Conservation (phyloP, 2,329 filamentous ascomycete genomes). For the Metarhizium anisopliae region DNA sequence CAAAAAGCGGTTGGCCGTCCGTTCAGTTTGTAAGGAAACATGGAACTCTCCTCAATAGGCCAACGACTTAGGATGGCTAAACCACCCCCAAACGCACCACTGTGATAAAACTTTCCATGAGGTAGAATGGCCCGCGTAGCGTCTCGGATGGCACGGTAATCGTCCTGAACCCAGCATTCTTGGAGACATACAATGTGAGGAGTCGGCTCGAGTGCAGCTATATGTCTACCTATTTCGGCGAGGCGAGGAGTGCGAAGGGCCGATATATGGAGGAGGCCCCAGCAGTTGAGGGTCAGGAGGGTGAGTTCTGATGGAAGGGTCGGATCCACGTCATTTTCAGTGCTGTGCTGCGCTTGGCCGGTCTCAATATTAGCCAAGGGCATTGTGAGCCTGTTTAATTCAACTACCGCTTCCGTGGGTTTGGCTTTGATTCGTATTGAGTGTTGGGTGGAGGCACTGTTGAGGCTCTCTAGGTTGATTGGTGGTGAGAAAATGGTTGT, state of each 20-base stretch:
- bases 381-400: neutral
- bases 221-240: conserved; percentile 70
- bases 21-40: conserved; percentile 84
- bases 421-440: neutral
- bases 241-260: conserved; percentile 70
- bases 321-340: conserved; percentile 15
- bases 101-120: conserved; percentile 87
- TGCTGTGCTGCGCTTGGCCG: neutral
- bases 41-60: conserved; percentile 83
- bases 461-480: neutral
- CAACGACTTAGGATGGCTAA: conserved; percentile 83
- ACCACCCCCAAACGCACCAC: conserved; percentile 81
- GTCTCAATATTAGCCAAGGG: neutral
- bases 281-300: conserved; percentile 88
- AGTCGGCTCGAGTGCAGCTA: conserved; percentile 56
- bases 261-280: conserved; percentile 85
- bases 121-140: conserved; percentile 68
- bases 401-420: neutral
- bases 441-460: neutral
- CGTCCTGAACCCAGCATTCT: conserved; percentile 84
- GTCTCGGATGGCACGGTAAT: conserved; percentile 70
- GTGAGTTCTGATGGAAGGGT: conserved; percentile 53
- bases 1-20: conserved; percentile 90
- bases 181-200: conserved; percentile 89
- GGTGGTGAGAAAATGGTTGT: neutral